phyloP scores from a whole-genome alignment of 78 protist species.

The Dictyostelium discoideum region dicty_2.7 NC_007088.5:6787501-6788000 shows the following conservation, averaged over 20 bases:
- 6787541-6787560: slow-evolving; percentile 18
- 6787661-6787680: too few species aligned
- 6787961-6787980: background rate
- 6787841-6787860: background rate
- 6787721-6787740: too few species aligned
- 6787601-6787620: too few species aligned
- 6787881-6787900: background rate
- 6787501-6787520: slow-evolving; percentile 39
- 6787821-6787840: background rate
- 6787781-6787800: background rate
- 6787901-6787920: background rate
- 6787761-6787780: background rate
- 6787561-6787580: too few species aligned
- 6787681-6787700: too few species aligned
- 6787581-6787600: background rate
- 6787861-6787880: background rate
- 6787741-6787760: too few species aligned
- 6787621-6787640: too few species aligned
- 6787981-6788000: background rate
- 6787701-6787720: too few species aligned
- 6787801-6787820: background rate
- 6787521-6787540: slow-evolving; percentile 52
- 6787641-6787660: too few species aligned
- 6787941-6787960: background rate
- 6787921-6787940: too few species aligned